Percentiles rank a stretch among this genome's conserved stretches.
These are phyloP conservation scores for Iris macrosiphon DNA, from an alignment of 106 monocot genomes.

Conservation along the genomic window DNA sequence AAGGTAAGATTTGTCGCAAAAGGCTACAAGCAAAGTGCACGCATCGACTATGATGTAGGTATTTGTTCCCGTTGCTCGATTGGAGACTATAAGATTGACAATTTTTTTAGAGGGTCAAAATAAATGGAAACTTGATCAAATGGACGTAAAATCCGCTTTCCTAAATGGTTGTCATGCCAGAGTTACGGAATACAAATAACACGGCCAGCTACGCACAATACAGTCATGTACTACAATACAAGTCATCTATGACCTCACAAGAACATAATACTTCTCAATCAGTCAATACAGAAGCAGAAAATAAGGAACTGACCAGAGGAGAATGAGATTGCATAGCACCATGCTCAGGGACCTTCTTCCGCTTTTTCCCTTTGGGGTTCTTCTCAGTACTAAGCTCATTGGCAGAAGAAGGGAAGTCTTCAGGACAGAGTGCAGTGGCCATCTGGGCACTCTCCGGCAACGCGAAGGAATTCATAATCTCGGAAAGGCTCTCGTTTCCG, in stretches of 20 bases:
- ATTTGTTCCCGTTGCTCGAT: constrained; percentile 5
- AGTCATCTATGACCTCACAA: too few relatives aligned
- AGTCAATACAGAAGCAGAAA: constrained; percentile 8
- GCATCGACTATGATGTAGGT: too few relatives aligned
- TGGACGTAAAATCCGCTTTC: too few relatives aligned
- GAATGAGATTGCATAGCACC: constrained; percentile 10
- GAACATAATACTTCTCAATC: constrained; percentile 36
- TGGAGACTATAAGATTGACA: too few relatives aligned
- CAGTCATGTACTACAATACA: constrained; percentile 3
- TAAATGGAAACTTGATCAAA: too few relatives aligned
- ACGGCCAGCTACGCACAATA: too few relatives aligned
- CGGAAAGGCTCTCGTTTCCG: constrained; percentile 12
- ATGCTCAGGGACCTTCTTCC: constrained; percentile 25
- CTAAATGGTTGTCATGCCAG: too few relatives aligned
- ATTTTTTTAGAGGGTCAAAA: too few relatives aligned
- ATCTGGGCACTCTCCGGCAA: constrained; percentile 7
- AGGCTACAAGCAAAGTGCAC: too few relatives aligned
- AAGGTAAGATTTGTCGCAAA: too few relatives aligned
- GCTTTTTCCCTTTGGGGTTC: constrained; percentile 37
- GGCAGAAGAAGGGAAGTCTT: constrained; percentile 8
- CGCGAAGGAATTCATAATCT: constrained; percentile 14
- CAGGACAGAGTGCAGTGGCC: too few relatives aligned
- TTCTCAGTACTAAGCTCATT: constrained; percentile 19
- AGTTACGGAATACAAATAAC: too few relatives aligned
- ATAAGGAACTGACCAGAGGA: constrained; percentile 5